Evolutionary conservation across 1,284 basidiomycete species (phyloP).

Genomic region (Cutaneotrichosporon spelunceum): DNA sequence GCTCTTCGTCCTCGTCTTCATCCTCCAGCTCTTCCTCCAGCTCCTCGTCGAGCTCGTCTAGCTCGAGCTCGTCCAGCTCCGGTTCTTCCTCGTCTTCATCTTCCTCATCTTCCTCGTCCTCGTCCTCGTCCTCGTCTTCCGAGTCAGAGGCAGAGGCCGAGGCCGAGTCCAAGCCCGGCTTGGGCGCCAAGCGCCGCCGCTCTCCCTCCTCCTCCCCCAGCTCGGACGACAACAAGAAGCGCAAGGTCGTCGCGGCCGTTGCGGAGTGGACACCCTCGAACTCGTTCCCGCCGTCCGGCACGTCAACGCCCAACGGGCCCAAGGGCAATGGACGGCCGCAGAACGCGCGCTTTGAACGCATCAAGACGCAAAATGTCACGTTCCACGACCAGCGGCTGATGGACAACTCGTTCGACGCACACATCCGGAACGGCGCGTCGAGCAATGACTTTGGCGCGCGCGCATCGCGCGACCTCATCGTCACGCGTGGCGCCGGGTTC

Average conservation of each 20-base stretch:
- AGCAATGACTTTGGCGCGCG: constrained; percentile 80
- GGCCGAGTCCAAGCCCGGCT: constrained; percentile 19
- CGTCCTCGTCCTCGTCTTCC: constrained; percentile 33
- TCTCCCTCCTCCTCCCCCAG: constrained; percentile 36
- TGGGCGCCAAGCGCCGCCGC: constrained; percentile 26
- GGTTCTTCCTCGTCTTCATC: constrained; percentile 35
- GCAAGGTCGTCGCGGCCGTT: constrained; percentile 23
- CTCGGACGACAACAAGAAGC: constrained; percentile 42
- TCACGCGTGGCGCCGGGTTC: constrained; percentile 90
- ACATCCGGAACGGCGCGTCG: constrained; percentile 58
- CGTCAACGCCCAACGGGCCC: constrained; percentile 22
- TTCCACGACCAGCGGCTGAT: constrained; percentile 61
- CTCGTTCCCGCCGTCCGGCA: constrained; percentile 24
- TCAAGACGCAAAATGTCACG: constrained; percentile 66
- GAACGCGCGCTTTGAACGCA: constrained; percentile 69
- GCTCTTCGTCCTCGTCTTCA: constrained; percentile 32
- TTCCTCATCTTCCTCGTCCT: constrained; percentile 35
- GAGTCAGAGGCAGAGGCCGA: constrained; percentile 24
- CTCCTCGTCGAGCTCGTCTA: constrained; percentile 19
- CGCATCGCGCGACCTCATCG: constrained; percentile 81
- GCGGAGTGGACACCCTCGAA: constrained; percentile 8
- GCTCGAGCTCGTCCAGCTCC: constrained; percentile 27
- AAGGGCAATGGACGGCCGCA: constrained; percentile 22
- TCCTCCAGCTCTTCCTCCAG: constrained; percentile 25
- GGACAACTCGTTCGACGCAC: constrained; percentile 80